These are phyloP conservation scores for Lasiodiplodia gonubiensis DNA, from an alignment of 2,329 filamentous ascomycete genomes.

Conservation along the genomic window DNA sequence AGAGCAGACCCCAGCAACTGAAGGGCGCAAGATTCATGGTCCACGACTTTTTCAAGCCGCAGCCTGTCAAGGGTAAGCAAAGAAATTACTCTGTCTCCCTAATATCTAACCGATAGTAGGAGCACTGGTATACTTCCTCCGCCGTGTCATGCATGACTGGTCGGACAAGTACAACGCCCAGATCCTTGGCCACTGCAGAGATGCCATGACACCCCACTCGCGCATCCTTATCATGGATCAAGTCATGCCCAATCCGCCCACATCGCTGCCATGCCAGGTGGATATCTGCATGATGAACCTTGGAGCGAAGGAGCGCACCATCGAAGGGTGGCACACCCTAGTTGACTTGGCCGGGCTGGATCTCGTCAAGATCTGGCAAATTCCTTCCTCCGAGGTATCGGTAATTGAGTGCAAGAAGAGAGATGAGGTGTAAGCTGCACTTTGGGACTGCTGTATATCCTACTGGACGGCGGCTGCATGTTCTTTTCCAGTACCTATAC, in stretches of 20 bases:
- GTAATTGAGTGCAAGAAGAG: slow-evolving; percentile 24
- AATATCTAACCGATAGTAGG: neutral
- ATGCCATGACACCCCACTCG: slow-evolving; percentile 45
- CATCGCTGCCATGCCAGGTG: neutral
- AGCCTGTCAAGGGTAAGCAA: slow-evolving; percentile 39
- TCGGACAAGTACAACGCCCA: slow-evolving; percentile 40
- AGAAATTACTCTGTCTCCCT: too few species aligned
- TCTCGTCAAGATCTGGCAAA: slow-evolving; percentile 23
- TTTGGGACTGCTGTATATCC: neutral
- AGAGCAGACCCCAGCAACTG: slow-evolving; percentile 30
- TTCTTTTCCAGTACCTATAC: neutral
- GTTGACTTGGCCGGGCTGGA: slow-evolving; percentile 15
- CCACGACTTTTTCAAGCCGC: slow-evolving; percentile 38
- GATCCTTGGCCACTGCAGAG: slow-evolving; percentile 42
- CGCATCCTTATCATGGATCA: slow-evolving; percentile 51
- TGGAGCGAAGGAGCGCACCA: slow-evolving; percentile 19
- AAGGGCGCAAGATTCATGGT: slow-evolving; percentile 39
- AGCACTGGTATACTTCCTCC: slow-evolving; percentile 34
- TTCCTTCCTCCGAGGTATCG: neutral
- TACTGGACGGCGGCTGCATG: neutral
- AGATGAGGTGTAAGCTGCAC: neutral
- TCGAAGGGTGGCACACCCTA: slow-evolving; percentile 16
- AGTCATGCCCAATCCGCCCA: slow-evolving; percentile 15
- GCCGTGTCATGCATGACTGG: slow-evolving; percentile 44
- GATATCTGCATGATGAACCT: slow-evolving; percentile 26